Percentiles rank a stretch among this genome's conserved stretches.
Evolutionary conservation across 73 alveolate species (phyloP).

Genomic region (Paramecium caudatum): DNA sequence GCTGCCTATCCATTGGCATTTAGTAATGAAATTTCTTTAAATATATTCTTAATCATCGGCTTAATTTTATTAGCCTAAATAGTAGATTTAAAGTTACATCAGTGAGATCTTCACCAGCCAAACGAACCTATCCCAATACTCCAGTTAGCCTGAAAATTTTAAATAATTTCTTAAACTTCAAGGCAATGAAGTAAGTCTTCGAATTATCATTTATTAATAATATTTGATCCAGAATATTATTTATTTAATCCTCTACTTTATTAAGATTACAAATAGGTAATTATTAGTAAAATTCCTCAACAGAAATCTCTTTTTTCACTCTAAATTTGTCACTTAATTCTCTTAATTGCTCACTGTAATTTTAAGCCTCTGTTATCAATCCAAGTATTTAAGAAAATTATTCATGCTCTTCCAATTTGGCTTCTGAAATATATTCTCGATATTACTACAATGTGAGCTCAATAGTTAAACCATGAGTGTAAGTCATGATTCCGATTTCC

Average conservation of each 20-base stretch:
- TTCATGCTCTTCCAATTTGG: conserved; percentile 32
- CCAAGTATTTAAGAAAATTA: conserved; percentile 4
- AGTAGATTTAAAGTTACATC: neutral
- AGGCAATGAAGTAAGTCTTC: neutral
- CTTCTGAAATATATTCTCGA: conserved; percentile 7
- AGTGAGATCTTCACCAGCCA: conserved; percentile 57
- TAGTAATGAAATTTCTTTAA: conserved; percentile 52
- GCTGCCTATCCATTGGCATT: conserved; percentile 69
- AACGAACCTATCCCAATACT: conserved; percentile 49
- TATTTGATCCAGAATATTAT: neutral
- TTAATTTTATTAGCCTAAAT: conserved; percentile 7
- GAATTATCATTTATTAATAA: conserved; percentile 3
- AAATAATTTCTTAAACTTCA: conserved; percentile 19
- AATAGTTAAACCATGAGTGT: conserved; percentile 62
- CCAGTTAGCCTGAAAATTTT: conserved; percentile 56
- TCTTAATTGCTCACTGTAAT: conserved; percentile 14
- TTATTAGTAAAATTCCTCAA: conserved; percentile 42
- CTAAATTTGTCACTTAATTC: conserved; percentile 37
- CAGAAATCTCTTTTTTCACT: neutral
- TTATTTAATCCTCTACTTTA: conserved; percentile 53
- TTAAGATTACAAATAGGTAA: conserved; percentile 31
- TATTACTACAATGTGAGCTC: neutral
- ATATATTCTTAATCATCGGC: conserved; percentile 58
- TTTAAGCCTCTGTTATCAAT: neutral
- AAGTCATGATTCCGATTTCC: conserved; percentile 69